These are phyloP conservation scores for Phragmites australis DNA, from an alignment of 176 grass and related monocot genomes.

Conservation along the genomic window DNA sequence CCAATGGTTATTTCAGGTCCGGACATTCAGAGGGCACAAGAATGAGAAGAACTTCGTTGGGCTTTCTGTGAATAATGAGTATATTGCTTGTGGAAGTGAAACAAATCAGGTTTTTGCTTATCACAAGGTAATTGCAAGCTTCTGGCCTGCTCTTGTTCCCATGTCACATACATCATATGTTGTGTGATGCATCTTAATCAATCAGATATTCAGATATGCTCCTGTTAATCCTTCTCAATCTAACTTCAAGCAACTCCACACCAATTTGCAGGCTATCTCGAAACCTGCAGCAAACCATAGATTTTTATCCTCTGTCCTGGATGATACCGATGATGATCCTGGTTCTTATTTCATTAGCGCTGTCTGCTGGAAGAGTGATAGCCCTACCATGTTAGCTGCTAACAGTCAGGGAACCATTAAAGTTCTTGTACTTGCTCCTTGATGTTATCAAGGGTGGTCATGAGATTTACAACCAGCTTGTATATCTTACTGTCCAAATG, in stretches of 20 bases:
- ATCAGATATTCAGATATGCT: neutral
- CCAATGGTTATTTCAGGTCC: constrained; percentile 56
- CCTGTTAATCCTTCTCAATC: neutral
- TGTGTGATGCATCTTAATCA: neutral
- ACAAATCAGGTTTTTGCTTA: constrained; percentile 97
- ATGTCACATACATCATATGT: neutral
- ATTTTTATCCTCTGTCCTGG: constrained; percentile 78
- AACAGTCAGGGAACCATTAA: constrained; percentile 99
- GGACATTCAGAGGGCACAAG: constrained; percentile 97
- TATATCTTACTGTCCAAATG: constrained; percentile 28
- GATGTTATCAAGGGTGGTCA: constrained; percentile 27
- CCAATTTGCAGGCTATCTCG: constrained; percentile 73
- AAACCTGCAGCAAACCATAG: constrained; percentile 86
- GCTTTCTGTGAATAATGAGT: constrained; percentile 80
- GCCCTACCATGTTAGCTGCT: constrained; percentile 90
- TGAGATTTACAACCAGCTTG: constrained; percentile 28
- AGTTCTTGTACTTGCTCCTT: constrained; percentile 90
- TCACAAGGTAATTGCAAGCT: constrained; percentile 78
- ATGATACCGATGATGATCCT: constrained; percentile 77
- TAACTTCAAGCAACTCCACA: constrained; percentile 29
- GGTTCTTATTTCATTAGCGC: constrained; percentile 97
- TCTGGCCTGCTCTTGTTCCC: constrained; percentile 1
- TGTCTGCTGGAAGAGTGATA: constrained; percentile 99
- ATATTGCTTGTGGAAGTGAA: constrained; percentile 98
- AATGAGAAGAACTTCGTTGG: constrained; percentile 99